Percentiles rank a stretch among this genome's conserved stretches.
Conservation (phyloP, 148 eudicot species). For the Dysphania ambrosioides region DNA sequence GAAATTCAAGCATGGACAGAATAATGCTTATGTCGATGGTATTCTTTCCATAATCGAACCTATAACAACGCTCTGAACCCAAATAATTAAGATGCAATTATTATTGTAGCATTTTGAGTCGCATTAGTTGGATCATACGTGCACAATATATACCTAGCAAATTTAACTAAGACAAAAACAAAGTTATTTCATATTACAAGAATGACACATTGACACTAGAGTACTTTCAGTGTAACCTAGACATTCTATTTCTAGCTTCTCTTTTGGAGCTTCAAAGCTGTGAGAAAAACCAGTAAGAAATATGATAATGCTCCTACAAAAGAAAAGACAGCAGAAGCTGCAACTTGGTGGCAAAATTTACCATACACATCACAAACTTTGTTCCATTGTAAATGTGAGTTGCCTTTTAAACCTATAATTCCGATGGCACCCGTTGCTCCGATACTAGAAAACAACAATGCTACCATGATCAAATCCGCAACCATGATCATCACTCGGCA, state of each 20-base stretch:
- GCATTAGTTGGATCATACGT: too few species aligned
- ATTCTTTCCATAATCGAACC: too few species aligned
- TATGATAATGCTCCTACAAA: slow-evolving; percentile 27
- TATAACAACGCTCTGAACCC: too few species aligned
- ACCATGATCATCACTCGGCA: slow-evolving; percentile 19
- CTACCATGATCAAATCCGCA: slow-evolving; percentile 54
- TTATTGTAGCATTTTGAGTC: too few species aligned
- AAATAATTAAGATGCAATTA: too few species aligned
- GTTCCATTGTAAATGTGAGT: slow-evolving; percentile 62
- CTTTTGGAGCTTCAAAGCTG: slow-evolving; percentile 39
- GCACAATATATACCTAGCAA: too few species aligned
- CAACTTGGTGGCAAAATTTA: slow-evolving; percentile 43
- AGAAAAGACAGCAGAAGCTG: slow-evolving; percentile 40
- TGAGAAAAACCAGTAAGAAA: slow-evolving; percentile 38
- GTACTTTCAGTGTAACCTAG: too few species aligned
- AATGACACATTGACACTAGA: too few species aligned
- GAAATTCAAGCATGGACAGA: too few species aligned
- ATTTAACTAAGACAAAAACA: too few species aligned
- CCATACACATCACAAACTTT: slow-evolving; percentile 59
- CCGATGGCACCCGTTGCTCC: slow-evolving; percentile 60
- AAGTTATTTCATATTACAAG: too few species aligned
- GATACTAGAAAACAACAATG: slow-evolving; percentile 46
- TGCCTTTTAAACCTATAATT: slow-evolving; percentile 50
- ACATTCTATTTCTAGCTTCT: neutral
- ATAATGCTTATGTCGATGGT: too few species aligned